Evolutionary conservation across 179 eudicot genomes (phyloP).

Genomic region (Drosera spatulata): DNA sequence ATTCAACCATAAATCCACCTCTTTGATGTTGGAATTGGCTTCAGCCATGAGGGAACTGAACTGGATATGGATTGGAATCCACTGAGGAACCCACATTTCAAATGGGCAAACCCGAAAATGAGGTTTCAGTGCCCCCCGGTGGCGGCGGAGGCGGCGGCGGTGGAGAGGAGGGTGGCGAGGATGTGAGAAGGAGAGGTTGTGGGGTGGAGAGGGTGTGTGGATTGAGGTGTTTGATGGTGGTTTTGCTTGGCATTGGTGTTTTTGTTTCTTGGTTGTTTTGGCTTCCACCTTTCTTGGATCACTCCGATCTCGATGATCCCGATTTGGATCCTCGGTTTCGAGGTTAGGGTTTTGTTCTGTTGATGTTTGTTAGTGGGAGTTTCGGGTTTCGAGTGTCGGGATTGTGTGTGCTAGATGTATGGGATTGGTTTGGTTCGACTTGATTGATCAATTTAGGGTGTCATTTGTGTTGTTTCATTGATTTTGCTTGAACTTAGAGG

Average conservation of each 20-base stretch:
- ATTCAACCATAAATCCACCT: not conserved
- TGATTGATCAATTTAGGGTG: too few relatives aligned
- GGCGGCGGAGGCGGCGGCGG: slow-evolving; percentile 3
- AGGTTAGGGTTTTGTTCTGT: slow-evolving; percentile 21
- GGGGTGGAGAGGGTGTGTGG: slow-evolving; percentile 14
- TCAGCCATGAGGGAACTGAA: slow-evolving; percentile 17
- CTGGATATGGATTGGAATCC: slow-evolving; percentile 18
- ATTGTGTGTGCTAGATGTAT: not conserved
- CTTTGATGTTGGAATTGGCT: slow-evolving; percentile 14
- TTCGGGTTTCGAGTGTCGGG: not conserved
- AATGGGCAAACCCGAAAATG: slow-evolving; percentile 64
- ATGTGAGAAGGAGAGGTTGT: not conserved
- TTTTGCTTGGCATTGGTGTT: slow-evolving; percentile 52
- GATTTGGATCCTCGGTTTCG: slow-evolving; percentile 61
- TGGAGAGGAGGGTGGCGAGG: slow-evolving; percentile 7
- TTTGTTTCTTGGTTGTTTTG: slow-evolving; percentile 69
- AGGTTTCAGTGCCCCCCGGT: slow-evolving; percentile 17
- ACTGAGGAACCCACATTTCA: slow-evolving; percentile 17
- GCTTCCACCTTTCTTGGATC: slow-evolving; percentile 59
- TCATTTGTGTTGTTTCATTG: too few relatives aligned
- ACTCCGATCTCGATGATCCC: slow-evolving; percentile 49
- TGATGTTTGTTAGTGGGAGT: not conserved
- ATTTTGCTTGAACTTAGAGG: too few relatives aligned
- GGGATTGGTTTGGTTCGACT: too few relatives aligned
- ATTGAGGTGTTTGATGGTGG: slow-evolving; percentile 49